phyloP scores from a whole-genome alignment of 2,329 filamentous ascomycete genomes.

The Epichloe coenophiala region DNA sequence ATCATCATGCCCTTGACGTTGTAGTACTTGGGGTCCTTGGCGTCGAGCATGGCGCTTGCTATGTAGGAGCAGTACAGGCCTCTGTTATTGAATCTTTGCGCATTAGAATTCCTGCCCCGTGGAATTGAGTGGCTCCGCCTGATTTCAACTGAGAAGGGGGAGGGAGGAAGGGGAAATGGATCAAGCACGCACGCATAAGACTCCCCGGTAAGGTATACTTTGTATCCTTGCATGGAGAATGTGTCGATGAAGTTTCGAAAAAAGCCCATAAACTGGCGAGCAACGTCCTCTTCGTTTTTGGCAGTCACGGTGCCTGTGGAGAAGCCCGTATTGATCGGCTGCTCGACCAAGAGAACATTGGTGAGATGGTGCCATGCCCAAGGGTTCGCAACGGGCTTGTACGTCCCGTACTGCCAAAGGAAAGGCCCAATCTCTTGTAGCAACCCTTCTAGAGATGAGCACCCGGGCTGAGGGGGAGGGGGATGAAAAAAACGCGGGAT shows the following conservation, averaged over 20 bases:
- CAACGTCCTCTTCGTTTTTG: slow-evolving; percentile 51
- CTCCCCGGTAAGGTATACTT: slow-evolving; percentile 61
- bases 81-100: neutral
- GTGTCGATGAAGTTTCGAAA: slow-evolving; percentile 65
- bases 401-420: slow-evolving; percentile 57
- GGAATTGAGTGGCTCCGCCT: no score
- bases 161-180: neutral
- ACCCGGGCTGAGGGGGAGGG: slow-evolving; percentile 25
- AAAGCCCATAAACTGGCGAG: slow-evolving; percentile 59
- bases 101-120: neutral
- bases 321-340: slow-evolving; percentile 56
- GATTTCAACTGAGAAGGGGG: no score
- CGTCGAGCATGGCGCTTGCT: slow-evolving; percentile 53
- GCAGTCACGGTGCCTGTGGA: slow-evolving; percentile 51
- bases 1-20: slow-evolving; percentile 54
- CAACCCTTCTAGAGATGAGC: slow-evolving; percentile 51
- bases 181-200: slow-evolving; percentile 35
- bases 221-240: slow-evolving; percentile 51
- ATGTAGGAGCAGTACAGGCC: slow-evolving; percentile 56
- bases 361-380: slow-evolving; percentile 46
- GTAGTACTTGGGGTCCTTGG: slow-evolving; percentile 48
- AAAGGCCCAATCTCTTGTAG: slow-evolving; percentile 69
- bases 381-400: slow-evolving; percentile 48
- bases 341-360: slow-evolving; percentile 57
- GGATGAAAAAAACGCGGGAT: neutral